Evolutionary conservation across 225 moss, liverwort and hornwort species (phyloP).

Genomic region (Marchantia paleacea): DNA sequence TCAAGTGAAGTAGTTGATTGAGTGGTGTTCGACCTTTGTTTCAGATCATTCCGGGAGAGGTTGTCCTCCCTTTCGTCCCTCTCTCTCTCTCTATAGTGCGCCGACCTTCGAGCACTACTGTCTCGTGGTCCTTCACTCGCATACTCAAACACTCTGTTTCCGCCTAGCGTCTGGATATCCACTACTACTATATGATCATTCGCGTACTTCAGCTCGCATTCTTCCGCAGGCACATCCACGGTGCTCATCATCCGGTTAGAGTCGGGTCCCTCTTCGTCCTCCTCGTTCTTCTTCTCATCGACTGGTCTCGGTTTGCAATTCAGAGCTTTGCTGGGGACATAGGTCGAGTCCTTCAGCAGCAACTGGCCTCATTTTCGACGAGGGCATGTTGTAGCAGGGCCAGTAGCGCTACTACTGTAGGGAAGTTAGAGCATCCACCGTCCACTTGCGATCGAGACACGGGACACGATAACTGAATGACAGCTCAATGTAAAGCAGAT

Average conservation of each 20-base stretch:
- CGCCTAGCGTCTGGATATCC: background rate
- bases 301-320: background rate
- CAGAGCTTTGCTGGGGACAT: background rate
- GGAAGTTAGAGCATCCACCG: background rate
- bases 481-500: background rate
- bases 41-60: background rate
- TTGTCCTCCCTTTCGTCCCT: background rate
- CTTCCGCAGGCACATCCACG: background rate
- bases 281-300: background rate
- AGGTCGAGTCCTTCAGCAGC: background rate
- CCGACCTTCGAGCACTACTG: background rate
- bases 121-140: background rate
- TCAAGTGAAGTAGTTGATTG: constrained; percentile 1
- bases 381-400: too few species aligned
- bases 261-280: too few species aligned
- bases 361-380: too few species aligned
- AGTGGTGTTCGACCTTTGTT: constrained; percentile 1
- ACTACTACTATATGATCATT: background rate
- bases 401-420: too few species aligned
- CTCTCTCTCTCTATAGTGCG: background rate
- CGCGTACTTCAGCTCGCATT: background rate
- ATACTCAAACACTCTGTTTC: background rate
- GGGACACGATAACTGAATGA: too few species aligned
- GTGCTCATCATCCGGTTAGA: background rate
- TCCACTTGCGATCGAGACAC: background rate